phyloP scores from a whole-genome alignment of 176 grass and related monocot genomes.

The Oryza nivara region DNA sequence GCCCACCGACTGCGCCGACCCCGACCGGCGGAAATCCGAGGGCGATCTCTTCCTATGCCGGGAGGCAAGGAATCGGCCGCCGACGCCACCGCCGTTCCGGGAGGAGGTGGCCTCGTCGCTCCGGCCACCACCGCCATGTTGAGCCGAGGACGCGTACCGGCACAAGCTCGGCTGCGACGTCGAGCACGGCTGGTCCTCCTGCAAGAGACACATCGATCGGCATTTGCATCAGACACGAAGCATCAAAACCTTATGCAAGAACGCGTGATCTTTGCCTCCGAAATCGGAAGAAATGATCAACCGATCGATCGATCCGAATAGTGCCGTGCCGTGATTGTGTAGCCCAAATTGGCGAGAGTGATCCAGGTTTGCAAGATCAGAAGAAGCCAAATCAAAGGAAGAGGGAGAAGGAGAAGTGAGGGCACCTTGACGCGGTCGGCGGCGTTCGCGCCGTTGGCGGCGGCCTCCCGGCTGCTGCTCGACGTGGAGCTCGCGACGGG shows the following conservation, averaged over 20 bases:
- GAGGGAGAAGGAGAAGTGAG: background rate
- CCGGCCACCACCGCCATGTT: constrained; percentile 5
- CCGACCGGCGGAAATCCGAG: constrained; percentile 41
- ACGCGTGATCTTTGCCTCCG: background rate
- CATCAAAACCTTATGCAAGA: background rate
- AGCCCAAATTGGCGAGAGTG: background rate
- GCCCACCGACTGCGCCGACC: constrained; percentile 25
- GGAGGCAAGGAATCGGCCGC: constrained; percentile 13
- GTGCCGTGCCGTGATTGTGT: background rate
- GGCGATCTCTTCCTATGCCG: constrained; percentile 56
- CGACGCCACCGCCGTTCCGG: constrained; percentile 20
- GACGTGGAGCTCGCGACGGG: constrained; percentile 59
- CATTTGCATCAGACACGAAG: constrained; percentile 37
- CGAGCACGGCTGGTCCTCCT: constrained; percentile 50
- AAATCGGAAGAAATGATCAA: background rate
- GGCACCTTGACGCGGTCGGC: constrained; percentile 38
- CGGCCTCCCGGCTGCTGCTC: constrained; percentile 43
- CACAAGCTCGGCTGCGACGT: constrained; percentile 32
- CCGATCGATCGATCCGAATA: background rate
- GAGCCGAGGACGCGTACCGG: constrained; percentile 6
- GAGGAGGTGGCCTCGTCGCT: constrained; percentile 57
- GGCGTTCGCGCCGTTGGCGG: constrained; percentile 36
- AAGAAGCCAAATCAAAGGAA: constrained; percentile 8
- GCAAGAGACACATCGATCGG: constrained; percentile 2
- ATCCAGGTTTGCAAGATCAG: background rate